Base-by-base conservation (phyloP, 2,329 filamentous ascomycete genomes). In the Akanthomyces dipterigenus region DNA sequence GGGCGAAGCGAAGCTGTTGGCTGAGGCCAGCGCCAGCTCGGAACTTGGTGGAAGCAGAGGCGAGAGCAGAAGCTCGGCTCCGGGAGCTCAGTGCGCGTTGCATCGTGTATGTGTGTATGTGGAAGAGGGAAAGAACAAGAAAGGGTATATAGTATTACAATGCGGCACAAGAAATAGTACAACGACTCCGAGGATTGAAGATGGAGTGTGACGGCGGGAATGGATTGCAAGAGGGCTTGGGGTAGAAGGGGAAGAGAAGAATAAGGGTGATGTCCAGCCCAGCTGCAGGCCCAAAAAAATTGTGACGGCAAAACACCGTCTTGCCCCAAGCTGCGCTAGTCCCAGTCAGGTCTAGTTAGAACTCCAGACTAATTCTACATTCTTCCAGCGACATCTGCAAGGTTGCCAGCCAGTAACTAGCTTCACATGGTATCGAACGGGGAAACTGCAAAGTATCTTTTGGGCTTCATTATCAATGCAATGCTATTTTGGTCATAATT, bases 1-100 rank as follows among this genome's bases (percentile, higher is more conserved):
- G 93, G 68, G 93, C 91, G 76, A 96, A 99, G 75, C 95, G 87
- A 77, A 96, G 86, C 82, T 98, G 93, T 78, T 96, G 91, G 70
- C 91, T 82, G 70, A 91, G 77, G 70, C 85, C 83, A 71, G 84
- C 77, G 71, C 80, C 78, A 64, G 87, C 80, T 71, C 87, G 86
- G 76, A 88, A 82, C 74, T 84, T 85, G 70, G 80, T 78, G 68
- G 86, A 79, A 75, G 83, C 84, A 74, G 88, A 84, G 67, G 87
- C 88, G 70, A 93, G 86, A 82, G 88, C 86, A 69, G 91, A 90
- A 75, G 91, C 87, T 81, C 91, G 84, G 72, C 89, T 82, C 75
- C 86, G 83, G 70, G 90, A 91, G 75, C 90, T 86, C 74, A 99
- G 85, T 80, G 92, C 92, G 79, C 95, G 91, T 86, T 99, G 95